These are phyloP conservation scores for Talaromyces rugulosus DNA, from an alignment of 2,329 filamentous ascomycete genomes.

Conservation along the genomic window DNA sequence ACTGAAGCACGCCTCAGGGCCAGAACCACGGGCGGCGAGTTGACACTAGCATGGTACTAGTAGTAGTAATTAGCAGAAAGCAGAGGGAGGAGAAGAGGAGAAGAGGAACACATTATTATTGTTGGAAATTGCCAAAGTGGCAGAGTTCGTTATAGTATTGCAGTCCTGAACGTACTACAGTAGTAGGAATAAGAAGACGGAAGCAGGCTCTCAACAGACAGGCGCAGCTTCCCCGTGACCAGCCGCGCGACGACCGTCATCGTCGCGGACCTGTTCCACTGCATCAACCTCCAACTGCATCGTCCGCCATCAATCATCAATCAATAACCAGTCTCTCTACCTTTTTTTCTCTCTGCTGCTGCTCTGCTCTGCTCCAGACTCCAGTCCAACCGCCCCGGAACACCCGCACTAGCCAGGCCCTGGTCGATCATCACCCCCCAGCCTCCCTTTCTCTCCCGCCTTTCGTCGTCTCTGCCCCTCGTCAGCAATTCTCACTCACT, in stretches of 20 bases:
- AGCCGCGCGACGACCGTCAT: too few relatives aligned
- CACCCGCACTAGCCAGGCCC: not conserved
- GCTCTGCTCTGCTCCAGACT: too few relatives aligned
- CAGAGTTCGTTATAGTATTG: too few relatives aligned
- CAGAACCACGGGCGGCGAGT: not conserved
- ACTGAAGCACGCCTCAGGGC: not conserved
- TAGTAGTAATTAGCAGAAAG: not conserved
- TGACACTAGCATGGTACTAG: not conserved
- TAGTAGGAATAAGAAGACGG: too few relatives aligned
- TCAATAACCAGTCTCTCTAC: too few relatives aligned
- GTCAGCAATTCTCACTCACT: not conserved
- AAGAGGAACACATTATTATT: not conserved
- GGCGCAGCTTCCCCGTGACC: not conserved
- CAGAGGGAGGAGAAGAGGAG: too few relatives aligned
- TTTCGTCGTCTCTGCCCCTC: not conserved
- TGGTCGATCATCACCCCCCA: not conserved
- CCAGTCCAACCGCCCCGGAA: not conserved
- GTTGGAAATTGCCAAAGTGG: too few relatives aligned
- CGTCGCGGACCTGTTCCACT: not conserved
- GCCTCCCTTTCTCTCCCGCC: slow-evolving; percentile 7
- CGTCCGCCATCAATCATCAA: too few relatives aligned
- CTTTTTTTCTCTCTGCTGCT: not conserved
- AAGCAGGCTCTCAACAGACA: too few relatives aligned
- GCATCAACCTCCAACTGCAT: not conserved
- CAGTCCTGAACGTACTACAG: too few relatives aligned